Evolutionary conservation across 768 basidiomycete genomes (phyloP).

Genomic region (Suillus brevipes): DNA sequence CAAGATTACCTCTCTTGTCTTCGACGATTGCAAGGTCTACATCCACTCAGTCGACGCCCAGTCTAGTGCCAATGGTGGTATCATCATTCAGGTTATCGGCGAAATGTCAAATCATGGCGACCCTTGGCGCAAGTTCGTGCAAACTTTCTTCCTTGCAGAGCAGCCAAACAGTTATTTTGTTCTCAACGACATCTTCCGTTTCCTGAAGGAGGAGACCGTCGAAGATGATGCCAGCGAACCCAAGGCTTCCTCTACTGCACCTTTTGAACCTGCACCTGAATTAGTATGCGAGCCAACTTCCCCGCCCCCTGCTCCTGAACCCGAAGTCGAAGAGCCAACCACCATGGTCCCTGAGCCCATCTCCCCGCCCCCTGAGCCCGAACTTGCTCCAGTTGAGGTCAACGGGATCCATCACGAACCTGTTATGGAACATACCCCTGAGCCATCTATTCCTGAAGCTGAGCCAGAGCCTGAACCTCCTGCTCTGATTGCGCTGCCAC

Average conservation of each 20-base stretch:
- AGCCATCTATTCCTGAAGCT: slow-evolving; percentile 23
- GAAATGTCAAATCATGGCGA: slow-evolving; percentile 95
- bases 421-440: slow-evolving; percentile 30
- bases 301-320: slow-evolving; percentile 36
- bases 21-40: slow-evolving; percentile 97
- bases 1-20: slow-evolving; percentile 91
- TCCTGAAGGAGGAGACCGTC: slow-evolving; percentile 92
- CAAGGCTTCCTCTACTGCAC: slow-evolving; percentile 36
- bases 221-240: slow-evolving; percentile 71
- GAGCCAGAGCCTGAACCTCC: slow-evolving; percentile 28
- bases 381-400: slow-evolving; percentile 41
- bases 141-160: slow-evolving; percentile 99
- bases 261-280: slow-evolving; percentile 35
- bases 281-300: slow-evolving; percentile 33
- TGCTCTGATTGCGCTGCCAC: slow-evolving; percentile 23
- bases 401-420: slow-evolving; percentile 42
- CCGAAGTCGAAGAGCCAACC: slow-evolving; percentile 22
- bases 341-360: slow-evolving; percentile 36
- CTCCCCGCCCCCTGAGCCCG: slow-evolving; percentile 36
- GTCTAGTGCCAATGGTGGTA: slow-evolving; percentile 90
- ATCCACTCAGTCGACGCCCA: slow-evolving; percentile 99
- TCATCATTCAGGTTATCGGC: slow-evolving; percentile 99
- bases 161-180: slow-evolving; percentile 99
- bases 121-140: slow-evolving; percentile 97
- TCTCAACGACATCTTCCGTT: slow-evolving; percentile 99